Evolutionary conservation across 768 basidiomycete genomes (phyloP).

Genomic region (Mycena kentingensis): DNA sequence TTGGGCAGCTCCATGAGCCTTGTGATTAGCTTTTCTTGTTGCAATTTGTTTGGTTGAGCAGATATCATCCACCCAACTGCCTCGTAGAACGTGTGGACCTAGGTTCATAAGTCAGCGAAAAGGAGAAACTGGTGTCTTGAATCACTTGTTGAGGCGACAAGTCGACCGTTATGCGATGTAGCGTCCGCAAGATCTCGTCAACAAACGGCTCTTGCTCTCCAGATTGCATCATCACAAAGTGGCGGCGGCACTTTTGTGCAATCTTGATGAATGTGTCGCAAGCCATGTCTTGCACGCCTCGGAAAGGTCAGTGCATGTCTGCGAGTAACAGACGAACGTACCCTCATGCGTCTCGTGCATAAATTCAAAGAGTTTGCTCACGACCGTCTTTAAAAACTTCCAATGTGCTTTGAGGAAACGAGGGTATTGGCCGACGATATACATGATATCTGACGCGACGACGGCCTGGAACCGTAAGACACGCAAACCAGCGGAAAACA

Average conservation of each 20-base stretch:
- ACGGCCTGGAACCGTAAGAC: constrained; percentile 54
- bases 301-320: constrained; percentile 1
- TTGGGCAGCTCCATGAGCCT: constrained; percentile 98
- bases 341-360: constrained; percentile 99
- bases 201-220: constrained; percentile 97
- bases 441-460: constrained; percentile 95
- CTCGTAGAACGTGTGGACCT: constrained; percentile 98
- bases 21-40: constrained; percentile 91
- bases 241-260: constrained; percentile 95
- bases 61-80: constrained; percentile 99
- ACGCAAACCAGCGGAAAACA: not conserved
- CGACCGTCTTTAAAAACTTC: constrained; percentile 99
- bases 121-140: constrained; percentile 21
- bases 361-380: constrained; percentile 99
- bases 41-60: constrained; percentile 96
- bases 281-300: constrained; percentile 99
- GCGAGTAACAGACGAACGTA: constrained; percentile 39
- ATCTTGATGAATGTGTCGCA: constrained; percentile 99
- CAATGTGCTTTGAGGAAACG: constrained; percentile 99
- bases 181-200: constrained; percentile 89
- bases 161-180: constrained; percentile 94
- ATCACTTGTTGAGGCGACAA: constrained; percentile 87
- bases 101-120: constrained; percentile 21
- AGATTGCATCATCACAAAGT: constrained; percentile 98
- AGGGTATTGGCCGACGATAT: constrained; percentile 99